Evolutionary conservation across 2,329 filamentous ascomycete genomes (phyloP), one percentile per base, ranked within the genome.

Genomic region (Talaromyces rugulosus): DNA sequence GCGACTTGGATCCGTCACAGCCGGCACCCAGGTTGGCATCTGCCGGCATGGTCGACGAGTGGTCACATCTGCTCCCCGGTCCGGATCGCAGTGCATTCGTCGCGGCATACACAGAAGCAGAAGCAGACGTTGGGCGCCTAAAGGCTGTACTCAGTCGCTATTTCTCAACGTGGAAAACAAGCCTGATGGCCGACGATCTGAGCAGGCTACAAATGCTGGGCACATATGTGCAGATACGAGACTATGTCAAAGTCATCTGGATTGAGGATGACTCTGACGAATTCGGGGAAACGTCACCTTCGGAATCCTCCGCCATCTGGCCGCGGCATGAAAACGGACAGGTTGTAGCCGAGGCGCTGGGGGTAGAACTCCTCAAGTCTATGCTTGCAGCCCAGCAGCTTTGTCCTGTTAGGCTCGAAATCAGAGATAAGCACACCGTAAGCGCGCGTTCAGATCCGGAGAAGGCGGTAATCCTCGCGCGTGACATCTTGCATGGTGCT

Each of bases 101-200:
- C 31, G 56, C 56, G 56, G 56, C 44, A 58, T 58, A 44, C 56
- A 36, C 56, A 52, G 56, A 52, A 58, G 34, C 56, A 58, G 56
- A 52, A 58, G 44, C 56, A 52, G 56, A 58, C 33, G 57, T 53
- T 42, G 23, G 30, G 47, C 57, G 47, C 57, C 30, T 59, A 30
- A 44, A 59, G 57, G 31, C 44, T 30, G 47, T 59, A 42, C 57
- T 59, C 47, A 59, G 57, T 59, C 12, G 30, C 57, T 59, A 42
- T 59, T 52, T 59, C 57, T 59, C 57, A 31, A 59, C 47, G 31
- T 59, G 57, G 42, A 59, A 53, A 59, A 59, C 57, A 40, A 40
- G 33, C 47, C 57, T 59, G 47, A 59, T 59, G 57, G 57, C 47
- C 42, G 57, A 59, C 30, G 57, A 59, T 59, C 57, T 59, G 23